Evolutionary conservation across 2,329 filamentous ascomycete genomes (phyloP), one percentile per base, ranked within the genome.

Genomic region (Ceratocystis huliohia): DNA sequence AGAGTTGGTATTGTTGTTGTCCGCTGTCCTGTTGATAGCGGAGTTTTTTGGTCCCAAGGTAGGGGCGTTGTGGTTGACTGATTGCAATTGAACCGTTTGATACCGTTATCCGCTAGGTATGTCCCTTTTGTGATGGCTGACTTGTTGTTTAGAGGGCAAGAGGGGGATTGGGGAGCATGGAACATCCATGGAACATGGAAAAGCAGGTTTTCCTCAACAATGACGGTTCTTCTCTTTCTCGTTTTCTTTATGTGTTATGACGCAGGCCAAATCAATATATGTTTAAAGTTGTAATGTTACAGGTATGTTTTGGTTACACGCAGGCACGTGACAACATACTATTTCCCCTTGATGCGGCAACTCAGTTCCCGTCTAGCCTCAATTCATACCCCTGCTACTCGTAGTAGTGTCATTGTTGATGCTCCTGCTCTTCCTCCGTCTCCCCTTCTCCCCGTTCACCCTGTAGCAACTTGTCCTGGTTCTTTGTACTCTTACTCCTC

Each of bases 81-180:
- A 66, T 63, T 68, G 56, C 59, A 68, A 68, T 65, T 64, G 64
- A 63, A 63, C 48, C 65, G 61, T 65, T 68, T 68, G 59, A 68
- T 68, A 66, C 63, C 66, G 53, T 45, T 56, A 64, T 41, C 28
- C 37, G 13, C 20, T 6, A 28, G 53, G n/a, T 17, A n/a, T 30
- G 53, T 41, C 37, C 37, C 37, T 41, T 41, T 13, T 41, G 37
- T 41, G 37, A 41, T 41, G 37, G 37, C 37, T 10, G 37, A 41
- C 48, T 25, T 25, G 48, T 53, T 20, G 13, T 3, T 53, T 20
- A 48, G 45, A 6, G 45, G n/a, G 45, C 7, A 20, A 20, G 45
- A n/a, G 45, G 7, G 45, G 15, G 45, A 6, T 48, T 17, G 8
- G 37, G 8, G 37, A 41, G 37, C 37, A 41, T 41, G 37, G 10